Base-by-base conservation (phyloP, 2,329 filamentous ascomycete genomes). In the Sarocladium strictum region DNA sequence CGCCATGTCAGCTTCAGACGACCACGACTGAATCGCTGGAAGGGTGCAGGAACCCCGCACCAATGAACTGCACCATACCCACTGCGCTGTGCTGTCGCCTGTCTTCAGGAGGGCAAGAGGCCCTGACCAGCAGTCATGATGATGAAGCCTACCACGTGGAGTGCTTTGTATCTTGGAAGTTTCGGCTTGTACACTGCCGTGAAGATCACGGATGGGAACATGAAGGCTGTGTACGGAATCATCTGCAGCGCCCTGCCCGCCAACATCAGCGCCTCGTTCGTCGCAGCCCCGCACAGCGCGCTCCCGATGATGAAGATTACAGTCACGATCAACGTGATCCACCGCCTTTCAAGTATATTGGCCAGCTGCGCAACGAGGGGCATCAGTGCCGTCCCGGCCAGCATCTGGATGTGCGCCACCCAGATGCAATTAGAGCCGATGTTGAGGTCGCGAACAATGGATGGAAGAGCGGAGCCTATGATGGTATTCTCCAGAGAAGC, bases 331-430 rank as follows among this genome's bases (percentile, higher is more conserved):
- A 79, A 61, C 2, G 67, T 65, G 2, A 70, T 60, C 53, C 64
- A 70, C 23, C 74, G 69, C 2, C 79, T 69, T 12, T 80, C 79
- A 54, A 76, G 80, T 19, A 81, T 69, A 57, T 80, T 70, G 26
- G 73, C 67, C 0, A 76, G 55, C 58, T 81, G 76, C 1, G 75
- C 76, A 49, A 73, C 74, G 0, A 79, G 58, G 0, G 78, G 78
- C 53, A 76, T 75, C 10, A 78, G 65, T 1, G 72, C 72, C 3
- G 54, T 38, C 5, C 54, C 51, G 15, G 23, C 29, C 5, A 61
- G 54, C 24, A 60, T 61, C 41, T 24, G 17, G 17, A 29, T 50
- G 54, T 65, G 61, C 2, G 58, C 55, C 37, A 65, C 56, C 64
- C 63, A 66, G 32, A 66, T 52, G 53, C 62, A 66, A 32, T 59